These are phyloP conservation scores for Quercus agrifolia DNA, from an alignment of 306 rosid species.

Conservation along the genomic window DNA sequence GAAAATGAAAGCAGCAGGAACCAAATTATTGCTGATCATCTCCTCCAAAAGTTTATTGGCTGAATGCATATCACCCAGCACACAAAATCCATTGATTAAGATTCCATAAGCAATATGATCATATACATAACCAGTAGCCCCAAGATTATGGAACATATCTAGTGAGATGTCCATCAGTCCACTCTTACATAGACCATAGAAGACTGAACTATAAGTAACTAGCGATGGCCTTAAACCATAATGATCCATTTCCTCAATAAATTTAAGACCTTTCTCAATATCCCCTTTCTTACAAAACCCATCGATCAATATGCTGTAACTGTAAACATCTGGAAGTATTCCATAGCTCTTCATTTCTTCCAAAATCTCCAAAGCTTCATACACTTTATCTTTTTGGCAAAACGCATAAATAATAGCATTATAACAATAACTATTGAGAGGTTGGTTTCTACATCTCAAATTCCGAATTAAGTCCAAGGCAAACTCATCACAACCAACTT, in stretches of 20 bases:
- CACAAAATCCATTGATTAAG: conserved; percentile 47
- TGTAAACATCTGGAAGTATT: conserved; percentile 48
- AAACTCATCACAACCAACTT: conserved; percentile 34
- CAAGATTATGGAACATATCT: conserved; percentile 24
- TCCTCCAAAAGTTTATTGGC: conserved; percentile 44
- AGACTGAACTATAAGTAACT: conserved; percentile 51
- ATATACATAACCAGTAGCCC: conserved; percentile 35
- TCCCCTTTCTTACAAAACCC: conserved; percentile 46
- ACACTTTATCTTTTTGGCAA: conserved; percentile 39
- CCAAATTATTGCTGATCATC: conserved; percentile 40
- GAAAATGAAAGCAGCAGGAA: conserved; percentile 32
- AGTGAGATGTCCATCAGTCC: conserved; percentile 29
- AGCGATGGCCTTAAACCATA: conserved; percentile 44
- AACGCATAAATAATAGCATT: conserved; percentile 47
- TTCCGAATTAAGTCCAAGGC: conserved; percentile 38
- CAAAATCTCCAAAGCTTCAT: conserved; percentile 43
- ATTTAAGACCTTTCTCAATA: conserved; percentile 19
- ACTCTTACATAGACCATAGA: conserved; percentile 45
- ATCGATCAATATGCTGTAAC: conserved; percentile 64
- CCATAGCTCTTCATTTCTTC: conserved; percentile 51
- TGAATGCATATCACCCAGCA: conserved; percentile 38
- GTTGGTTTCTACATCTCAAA: conserved; percentile 34
- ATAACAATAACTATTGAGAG: conserved; percentile 46
- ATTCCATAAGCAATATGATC: conserved; percentile 47
- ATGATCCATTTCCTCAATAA: conserved; percentile 47